Evolutionary conservation across 495 filamentous ascomycete genomes (phyloP), one percentile per base, ranked within the genome.

Genomic region (Hypoxylon intermedium): DNA sequence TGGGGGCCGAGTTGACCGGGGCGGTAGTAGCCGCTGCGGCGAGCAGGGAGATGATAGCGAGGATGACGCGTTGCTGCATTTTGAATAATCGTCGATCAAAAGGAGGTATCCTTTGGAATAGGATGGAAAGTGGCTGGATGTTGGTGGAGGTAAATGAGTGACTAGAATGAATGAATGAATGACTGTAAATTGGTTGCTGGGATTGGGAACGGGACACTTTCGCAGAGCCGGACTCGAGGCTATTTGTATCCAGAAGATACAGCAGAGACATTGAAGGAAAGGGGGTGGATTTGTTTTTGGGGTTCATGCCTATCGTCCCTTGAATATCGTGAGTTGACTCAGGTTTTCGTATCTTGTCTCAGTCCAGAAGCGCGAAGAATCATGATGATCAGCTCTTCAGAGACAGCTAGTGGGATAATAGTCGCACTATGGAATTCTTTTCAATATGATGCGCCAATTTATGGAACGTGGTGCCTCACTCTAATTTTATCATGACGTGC

Each of bases 21-120:
- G 61, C 55, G n/a, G 42, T 42, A 44, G 37, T 55, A 23, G 50
- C 54, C 21, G 45, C 45, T 41, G 61, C 54, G 12, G 55, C 54
- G 50, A 65, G 61, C 37, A 65, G 38, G 50, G 61, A 34, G 50
- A 65, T 41, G 33, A 59, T 16, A 28, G 61, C 55, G 45, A 65
- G 16, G 33, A 65, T 6, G 13, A 38, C 31, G 28, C 55, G 49
- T 41, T 65, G 61, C 61, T 65, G 61, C 61, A 65, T 65, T 60
- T 65, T 65, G 58, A n/a, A n/a, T n/a, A n/a, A n/a, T n/a, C n/a
- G 18, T 2, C 19, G 31, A 45, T 53, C 44, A 13, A 38, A 12
- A 7, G 30, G 34, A 33, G 33, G 5, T 28, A 28, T 23, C 15
- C 3, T n/a, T 23, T 6, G 12, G 34, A 15, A 31, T 28, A 18